These are phyloP conservation scores for Saururus chinensis DNA, from an alignment of 164 flowering plant genomes.

Conservation along the genomic window DNA sequence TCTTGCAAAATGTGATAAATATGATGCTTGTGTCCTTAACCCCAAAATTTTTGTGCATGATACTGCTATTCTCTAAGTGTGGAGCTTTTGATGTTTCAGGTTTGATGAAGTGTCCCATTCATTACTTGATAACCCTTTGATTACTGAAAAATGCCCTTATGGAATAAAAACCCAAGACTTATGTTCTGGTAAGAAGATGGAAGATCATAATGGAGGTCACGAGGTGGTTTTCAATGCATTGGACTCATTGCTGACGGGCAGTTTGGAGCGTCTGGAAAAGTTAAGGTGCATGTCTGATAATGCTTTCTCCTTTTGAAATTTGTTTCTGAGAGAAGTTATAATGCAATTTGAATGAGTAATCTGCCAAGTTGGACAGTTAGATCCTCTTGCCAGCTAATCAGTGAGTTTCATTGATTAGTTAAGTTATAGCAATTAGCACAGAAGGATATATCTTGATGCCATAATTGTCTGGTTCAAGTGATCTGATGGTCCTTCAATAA, in stretches of 20 bases:
- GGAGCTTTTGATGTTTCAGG: conserved; percentile 10
- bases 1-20: no score
- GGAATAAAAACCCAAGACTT: conserved; percentile 15
- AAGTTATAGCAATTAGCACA: neutral
- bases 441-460: no score
- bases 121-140: conserved; percentile 14
- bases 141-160: conserved; percentile 8
- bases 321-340: neutral
- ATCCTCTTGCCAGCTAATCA: neutral
- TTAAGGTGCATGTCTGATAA: conserved; percentile 35
- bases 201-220: conserved; percentile 18
- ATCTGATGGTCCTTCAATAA: no score
- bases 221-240: conserved; percentile 42
- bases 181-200: conserved; percentile 16
- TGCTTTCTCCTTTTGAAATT: neutral
- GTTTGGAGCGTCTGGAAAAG: conserved; percentile 46
- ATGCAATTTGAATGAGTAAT: neutral
- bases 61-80: neutral
- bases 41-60: no score
- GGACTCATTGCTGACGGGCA: conserved; percentile 45
- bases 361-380: neutral
- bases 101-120: conserved; percentile 10
- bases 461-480: no score
- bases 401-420: neutral
- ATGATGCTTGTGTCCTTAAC: no score